Percentiles rank a stretch among this genome's conserved stretches.
These are phyloP conservation scores for Gossypium rotundifolium DNA, from an alignment of 345 rosid species.

Conservation along the genomic window DNA sequence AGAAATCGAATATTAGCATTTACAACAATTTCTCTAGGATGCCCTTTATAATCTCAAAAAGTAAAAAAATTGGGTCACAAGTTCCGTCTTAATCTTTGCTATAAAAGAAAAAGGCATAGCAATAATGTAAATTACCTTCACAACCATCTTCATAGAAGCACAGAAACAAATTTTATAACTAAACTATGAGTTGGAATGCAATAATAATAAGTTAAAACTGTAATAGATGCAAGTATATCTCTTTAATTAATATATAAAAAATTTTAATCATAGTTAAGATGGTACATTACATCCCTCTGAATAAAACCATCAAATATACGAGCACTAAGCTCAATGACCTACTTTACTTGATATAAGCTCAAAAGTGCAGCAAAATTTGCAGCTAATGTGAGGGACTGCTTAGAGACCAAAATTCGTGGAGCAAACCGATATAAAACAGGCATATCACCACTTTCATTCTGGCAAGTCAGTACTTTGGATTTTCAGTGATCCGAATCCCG, in stretches of 20 bases:
- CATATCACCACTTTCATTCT: slow-evolving; percentile 1
- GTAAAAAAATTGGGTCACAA: no score
- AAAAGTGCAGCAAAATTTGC: slow-evolving; percentile 6
- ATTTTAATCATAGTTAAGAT: background rate
- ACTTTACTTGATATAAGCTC: background rate
- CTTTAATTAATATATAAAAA: no score
- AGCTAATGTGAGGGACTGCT: background rate
- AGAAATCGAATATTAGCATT: no score
- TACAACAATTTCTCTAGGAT: no score
- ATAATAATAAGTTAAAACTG: background rate
- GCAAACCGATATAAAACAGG: slow-evolving; percentile 6
- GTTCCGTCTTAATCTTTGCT: no score
- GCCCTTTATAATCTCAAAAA: no score
- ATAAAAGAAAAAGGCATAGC: no score
- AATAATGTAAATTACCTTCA: no score
- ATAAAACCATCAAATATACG: background rate
- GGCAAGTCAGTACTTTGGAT: background rate
- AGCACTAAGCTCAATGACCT: slow-evolving; percentile 1
- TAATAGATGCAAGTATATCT: no score
- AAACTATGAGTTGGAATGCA: background rate
- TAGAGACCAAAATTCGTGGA: background rate
- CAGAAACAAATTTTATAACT: no score
- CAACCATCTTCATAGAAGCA: no score
- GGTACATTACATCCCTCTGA: background rate
- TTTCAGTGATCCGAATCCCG: slow-evolving; percentile 33